Conservation (phyloP, 1,139 yeast species). For the Pichia sp. region DNA sequence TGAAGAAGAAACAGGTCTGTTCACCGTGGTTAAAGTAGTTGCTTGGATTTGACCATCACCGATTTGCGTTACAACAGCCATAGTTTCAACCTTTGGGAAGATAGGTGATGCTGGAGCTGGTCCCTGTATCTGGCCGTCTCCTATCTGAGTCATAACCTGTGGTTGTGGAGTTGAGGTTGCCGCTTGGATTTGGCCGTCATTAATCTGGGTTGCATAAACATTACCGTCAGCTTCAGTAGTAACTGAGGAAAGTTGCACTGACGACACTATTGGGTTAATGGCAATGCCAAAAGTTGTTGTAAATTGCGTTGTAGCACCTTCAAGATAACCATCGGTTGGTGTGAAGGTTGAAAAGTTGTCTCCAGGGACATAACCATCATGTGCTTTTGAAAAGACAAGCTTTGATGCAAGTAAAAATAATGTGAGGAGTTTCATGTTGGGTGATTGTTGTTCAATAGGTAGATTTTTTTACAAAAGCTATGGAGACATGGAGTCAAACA, state of each 20-base stretch:
- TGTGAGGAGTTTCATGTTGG: neutral
- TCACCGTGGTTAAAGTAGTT: slow-evolving; percentile 1
- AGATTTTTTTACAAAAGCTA: too few species aligned
- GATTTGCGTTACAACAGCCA: slow-evolving; percentile 25
- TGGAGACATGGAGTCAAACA: too few species aligned
- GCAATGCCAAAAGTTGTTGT: slow-evolving; percentile 62
- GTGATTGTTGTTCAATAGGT: too few species aligned
- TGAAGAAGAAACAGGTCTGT: neutral
- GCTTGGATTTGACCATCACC: neutral
- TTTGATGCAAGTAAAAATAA: slow-evolving; percentile 1
- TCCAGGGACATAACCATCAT: slow-evolving; percentile 49
- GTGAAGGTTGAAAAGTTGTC: slow-evolving; percentile 71
- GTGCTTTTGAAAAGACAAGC: slow-evolving; percentile 7
- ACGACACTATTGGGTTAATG: slow-evolving; percentile 43
- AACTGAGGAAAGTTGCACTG: slow-evolving; percentile 28
- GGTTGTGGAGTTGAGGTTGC: slow-evolving; percentile 32
- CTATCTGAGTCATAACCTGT: slow-evolving; percentile 35
- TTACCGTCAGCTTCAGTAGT: slow-evolving; percentile 22
- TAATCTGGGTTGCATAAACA: slow-evolving; percentile 39
- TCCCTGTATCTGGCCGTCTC: slow-evolving; percentile 59
- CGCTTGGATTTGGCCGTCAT: slow-evolving; percentile 59
- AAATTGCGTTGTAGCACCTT: slow-evolving; percentile 60
- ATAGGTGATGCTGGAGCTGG: slow-evolving; percentile 27
- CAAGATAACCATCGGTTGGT: slow-evolving; percentile 46
- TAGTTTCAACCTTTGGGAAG: too few species aligned